Base-by-base conservation (phyloP, 2,329 filamentous ascomycete species). In the Cladosporium sp. region DNA sequence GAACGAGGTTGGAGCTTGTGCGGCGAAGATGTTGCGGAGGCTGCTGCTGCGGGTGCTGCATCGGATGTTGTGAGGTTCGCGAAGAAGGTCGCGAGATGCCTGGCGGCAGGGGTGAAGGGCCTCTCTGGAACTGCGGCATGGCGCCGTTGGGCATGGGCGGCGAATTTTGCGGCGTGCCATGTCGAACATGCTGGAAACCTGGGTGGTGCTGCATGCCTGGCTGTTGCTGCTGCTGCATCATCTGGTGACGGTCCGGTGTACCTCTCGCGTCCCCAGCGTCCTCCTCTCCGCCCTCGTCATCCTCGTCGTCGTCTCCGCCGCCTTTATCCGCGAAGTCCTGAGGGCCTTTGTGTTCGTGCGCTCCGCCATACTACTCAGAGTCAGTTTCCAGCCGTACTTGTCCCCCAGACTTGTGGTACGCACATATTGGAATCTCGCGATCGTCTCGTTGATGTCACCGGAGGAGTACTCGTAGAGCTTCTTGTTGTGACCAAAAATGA, bases 401-500 rank as follows among this genome's bases (percentile, higher is more conserved):
- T 28, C 22, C 22, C 45, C 60, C 46, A 52, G 38, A 41, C 18
- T 16, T 55, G 50, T 58, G 53, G 43, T 22, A 82, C 89, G 65
- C 77, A 96, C 92, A 72, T 91, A 95, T 82, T 90, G 85, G 68
- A 95, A 95, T 68, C 89, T 82, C 48, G 82, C 81, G 60, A 98
- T 83, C 46, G 95, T 87, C 59, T 96, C 89, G 69, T 86, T 86
- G 81, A 98, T 95, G 70, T 96, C 89, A 62, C 83, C 79, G 14
- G 92, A 97, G 10, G 91, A 97, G 71, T 95, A 98, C 72, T 98
- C 90, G 72, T 97, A 96, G 22, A 98, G 80, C 75, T 97, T 97
- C 80, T 97, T 98, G 73, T 98, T 98, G 74, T 89, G 91, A 59
- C 92, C 92, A 68, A 97, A 97, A 66, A 98, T 96, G 70, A 98